Evolutionary conservation across 352 stramenopile genomes (phyloP).

Genomic region (Phytophthora hibernalis): DNA sequence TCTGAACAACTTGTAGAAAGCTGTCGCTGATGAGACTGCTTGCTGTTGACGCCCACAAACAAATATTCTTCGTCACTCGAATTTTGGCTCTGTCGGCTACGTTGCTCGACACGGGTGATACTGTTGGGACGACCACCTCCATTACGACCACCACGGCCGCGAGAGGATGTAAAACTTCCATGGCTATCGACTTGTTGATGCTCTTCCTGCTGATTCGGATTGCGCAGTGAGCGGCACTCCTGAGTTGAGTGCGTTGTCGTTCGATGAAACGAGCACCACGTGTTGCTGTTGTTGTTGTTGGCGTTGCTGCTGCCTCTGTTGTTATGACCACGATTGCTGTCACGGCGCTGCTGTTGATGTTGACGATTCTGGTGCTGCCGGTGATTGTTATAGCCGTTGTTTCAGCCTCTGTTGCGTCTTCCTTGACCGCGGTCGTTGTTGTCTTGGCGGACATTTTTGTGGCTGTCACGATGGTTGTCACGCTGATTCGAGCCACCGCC

Average conservation of each 20-base stretch:
- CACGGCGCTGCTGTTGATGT: too few species aligned
- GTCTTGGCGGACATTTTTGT: not conserved
- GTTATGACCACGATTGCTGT: not conserved
- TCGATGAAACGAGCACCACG: constrained; percentile 16
- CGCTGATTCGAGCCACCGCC: not conserved
- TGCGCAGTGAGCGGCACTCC: constrained; percentile 3
- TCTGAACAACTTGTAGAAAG: not conserved
- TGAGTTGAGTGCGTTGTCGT: constrained; percentile 14
- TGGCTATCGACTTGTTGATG: constrained; percentile 7
- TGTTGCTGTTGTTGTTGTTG: constrained; percentile 11
- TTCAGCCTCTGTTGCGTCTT: not conserved
- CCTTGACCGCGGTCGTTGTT: too few species aligned
- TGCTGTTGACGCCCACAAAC: constrained; percentile 8
- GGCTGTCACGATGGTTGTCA: not conserved
- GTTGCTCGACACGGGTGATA: constrained; percentile 10
- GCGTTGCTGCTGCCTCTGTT: not conserved
- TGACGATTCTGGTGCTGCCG: too few species aligned
- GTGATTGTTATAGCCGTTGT: too few species aligned
- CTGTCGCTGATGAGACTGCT: not conserved
- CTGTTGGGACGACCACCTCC: not conserved
- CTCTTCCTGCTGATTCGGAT: constrained; percentile 3
- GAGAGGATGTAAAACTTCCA: not conserved
- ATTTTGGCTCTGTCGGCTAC: not conserved
- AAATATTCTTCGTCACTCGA: constrained; percentile 13
- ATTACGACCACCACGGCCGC: not conserved